phyloP scores from a whole-genome alignment of 2,329 filamentous ascomycete species.

The Phialophora chinensis region DNA sequence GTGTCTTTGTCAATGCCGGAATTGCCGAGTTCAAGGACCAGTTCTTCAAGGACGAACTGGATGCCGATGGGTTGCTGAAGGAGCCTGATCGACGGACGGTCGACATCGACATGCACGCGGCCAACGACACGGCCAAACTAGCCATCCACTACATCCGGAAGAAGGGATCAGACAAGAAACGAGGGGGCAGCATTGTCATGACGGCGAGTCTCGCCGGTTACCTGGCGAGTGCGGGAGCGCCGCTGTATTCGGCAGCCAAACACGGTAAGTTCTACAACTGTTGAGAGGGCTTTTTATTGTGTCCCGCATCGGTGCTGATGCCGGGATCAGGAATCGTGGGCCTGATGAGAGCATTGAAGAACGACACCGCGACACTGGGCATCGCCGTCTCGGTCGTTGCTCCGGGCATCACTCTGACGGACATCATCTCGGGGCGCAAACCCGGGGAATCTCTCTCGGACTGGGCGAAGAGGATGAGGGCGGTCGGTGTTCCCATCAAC shows the following conservation, averaged over 20 bases:
- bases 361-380: slow-evolving; percentile 53
- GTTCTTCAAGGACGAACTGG: slow-evolving; percentile 56
- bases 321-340: slow-evolving; percentile 50
- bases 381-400: slow-evolving; percentile 57
- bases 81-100: slow-evolving; percentile 55
- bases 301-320: slow-evolving; percentile 8
- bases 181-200: slow-evolving; percentile 54
- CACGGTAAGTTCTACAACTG: slow-evolving; percentile 46
- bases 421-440: slow-evolving; percentile 48
- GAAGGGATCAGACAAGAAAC: slow-evolving; percentile 37
- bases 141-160: slow-evolving; percentile 56
- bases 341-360: slow-evolving; percentile 57
- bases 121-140: slow-evolving; percentile 55
- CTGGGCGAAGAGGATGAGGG: slow-evolving; percentile 53
- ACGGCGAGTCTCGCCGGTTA: slow-evolving; percentile 59
- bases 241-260: slow-evolving; percentile 58
- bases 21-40: slow-evolving; percentile 57
- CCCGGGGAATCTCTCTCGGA: slow-evolving; percentile 45
- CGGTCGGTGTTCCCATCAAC: slow-evolving; percentile 56
- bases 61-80: slow-evolving; percentile 49
- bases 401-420: slow-evolving; percentile 57
- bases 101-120: slow-evolving; percentile 55
- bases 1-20: slow-evolving; percentile 58
- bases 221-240: slow-evolving; percentile 55
- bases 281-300: not conserved